A percentile compares a stretch with the other conserved stretches of the same genome.
These are phyloP conservation scores for Chytriomyces sp. DNA, from an alignment of 192 early-diverging fungal genomes.

Conservation along the genomic window DNA sequence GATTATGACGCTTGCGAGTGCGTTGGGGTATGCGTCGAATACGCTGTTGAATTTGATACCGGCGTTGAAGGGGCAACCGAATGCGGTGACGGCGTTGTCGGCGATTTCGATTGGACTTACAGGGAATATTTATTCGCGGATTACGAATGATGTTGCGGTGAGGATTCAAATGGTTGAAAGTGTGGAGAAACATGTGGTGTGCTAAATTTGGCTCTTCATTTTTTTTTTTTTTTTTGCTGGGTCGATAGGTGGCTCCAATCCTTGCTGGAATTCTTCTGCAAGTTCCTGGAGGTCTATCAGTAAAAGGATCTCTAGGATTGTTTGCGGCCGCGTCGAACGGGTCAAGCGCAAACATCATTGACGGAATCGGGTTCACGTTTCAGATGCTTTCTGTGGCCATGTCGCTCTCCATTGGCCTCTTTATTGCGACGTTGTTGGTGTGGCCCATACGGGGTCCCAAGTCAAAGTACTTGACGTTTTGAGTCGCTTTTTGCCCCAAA, in stretches of 20 bases:
- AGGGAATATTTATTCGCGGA: constrained; percentile 75
- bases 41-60: constrained; percentile 63
- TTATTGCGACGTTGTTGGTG: constrained; percentile 47
- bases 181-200: too few species aligned
- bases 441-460: constrained; percentile 49
- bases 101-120: constrained; percentile 80
- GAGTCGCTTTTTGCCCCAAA: neutral
- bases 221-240: too few species aligned
- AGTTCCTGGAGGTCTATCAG: constrained; percentile 80
- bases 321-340: constrained; percentile 34
- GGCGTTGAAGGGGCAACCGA: constrained; percentile 47
- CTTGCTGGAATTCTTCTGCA: constrained; percentile 81
- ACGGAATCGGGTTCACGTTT: constrained; percentile 48
- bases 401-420: constrained; percentile 51
- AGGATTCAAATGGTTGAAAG: too few species aligned
- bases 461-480: constrained; percentile 47
- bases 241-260: constrained; percentile 66
- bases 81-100: constrained; percentile 60
- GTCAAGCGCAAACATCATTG: neutral
- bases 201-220: too few species aligned
- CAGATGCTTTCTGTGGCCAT: constrained; percentile 54
- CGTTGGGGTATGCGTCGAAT: constrained; percentile 71
- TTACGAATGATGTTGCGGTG: constrained; percentile 73
- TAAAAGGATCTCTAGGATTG: constrained; percentile 65
- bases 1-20: constrained; percentile 69